Percentiles rank a stretch among this genome's conserved stretches.
Evolutionary conservation across 306 rosid species (phyloP).

Genomic region (Fragaria vesca): DNA sequence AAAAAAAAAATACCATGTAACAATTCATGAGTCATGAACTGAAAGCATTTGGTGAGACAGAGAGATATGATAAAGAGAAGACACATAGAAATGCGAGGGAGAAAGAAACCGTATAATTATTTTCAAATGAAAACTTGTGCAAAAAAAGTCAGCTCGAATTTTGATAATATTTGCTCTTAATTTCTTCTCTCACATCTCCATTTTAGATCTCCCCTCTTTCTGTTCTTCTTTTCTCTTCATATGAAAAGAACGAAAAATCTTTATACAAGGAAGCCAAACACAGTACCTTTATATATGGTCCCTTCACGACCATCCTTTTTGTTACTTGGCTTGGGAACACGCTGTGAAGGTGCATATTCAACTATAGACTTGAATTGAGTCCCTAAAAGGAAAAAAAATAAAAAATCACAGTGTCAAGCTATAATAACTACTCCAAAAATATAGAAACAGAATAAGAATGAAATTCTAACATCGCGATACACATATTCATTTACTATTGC

Average conservation of each 20-base stretch:
- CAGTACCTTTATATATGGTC: constrained; percentile 75
- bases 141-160: too few species aligned
- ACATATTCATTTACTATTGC: background rate
- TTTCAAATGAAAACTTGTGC: background rate
- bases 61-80: background rate
- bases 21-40: background rate
- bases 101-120: background rate
- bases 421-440: constrained; percentile 4
- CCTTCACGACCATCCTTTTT: constrained; percentile 94
- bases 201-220: background rate
- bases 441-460: background rate
- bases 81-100: background rate
- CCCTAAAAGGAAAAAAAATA: constrained; percentile 39
- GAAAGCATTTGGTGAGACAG: background rate
- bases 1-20: too few species aligned
- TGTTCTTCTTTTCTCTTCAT: background rate
- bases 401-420: background rate
- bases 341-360: constrained; percentile 96
- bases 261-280: background rate
- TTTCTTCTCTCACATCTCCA: background rate
- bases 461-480: background rate
- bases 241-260: background rate
- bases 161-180: background rate
- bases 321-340: constrained; percentile 52
- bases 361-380: constrained; percentile 71